Evolutionary conservation across 2,329 filamentous ascomycete species (phyloP), one percentile per base, ranked within the genome.

Genomic region (Colletotrichum magnum): DNA sequence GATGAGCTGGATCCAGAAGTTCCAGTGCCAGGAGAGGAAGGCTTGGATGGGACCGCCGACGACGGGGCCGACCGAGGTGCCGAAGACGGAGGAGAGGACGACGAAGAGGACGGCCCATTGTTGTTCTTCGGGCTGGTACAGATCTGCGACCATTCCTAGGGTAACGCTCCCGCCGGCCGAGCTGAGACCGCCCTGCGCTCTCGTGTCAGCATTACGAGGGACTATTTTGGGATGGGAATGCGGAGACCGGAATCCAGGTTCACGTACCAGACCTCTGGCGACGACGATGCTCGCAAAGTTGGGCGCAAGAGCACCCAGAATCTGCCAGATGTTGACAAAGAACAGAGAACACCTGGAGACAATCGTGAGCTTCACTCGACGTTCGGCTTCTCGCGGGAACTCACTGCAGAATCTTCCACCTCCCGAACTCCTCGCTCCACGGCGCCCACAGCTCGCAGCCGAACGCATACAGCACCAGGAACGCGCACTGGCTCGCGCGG

Each of bases 91-190:
- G 1, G 86, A 87, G 24, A 88, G 76, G 5, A 90, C 86, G 71
- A 92, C 87, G 72, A 86, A 91, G 0, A 88, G 88, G 9, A 91
- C 83, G 1, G 89, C 87, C 72, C 84, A 87, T 73, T 90, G 86
- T 70, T 90, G 89, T 6, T 86, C 80, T 51, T 87, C 85, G 0
- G 87, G 79, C 58, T 85, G 80, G 77, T 85, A 91, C 83, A 92
- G 85, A 71, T 92, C 89, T 2, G 89, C 89, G 2, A 91, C 85
- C 79, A 91, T 88, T 7, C 89, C 89, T 2, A 92, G 78, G 0
- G 89, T 92, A 32, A 92, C 89, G 5, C 88, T 89, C 5, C 89
- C 89, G 61, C 90, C 90, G 5, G 89, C 89, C 2, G 88, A 89
- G 5, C 87, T 90, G 2, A 91, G 78, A 67, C 89, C 89, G 51